Evolutionary conservation across 2,329 filamentous ascomycete species (phyloP), one percentile per base, ranked within the genome.

Genomic region (Nemania diffusa): DNA sequence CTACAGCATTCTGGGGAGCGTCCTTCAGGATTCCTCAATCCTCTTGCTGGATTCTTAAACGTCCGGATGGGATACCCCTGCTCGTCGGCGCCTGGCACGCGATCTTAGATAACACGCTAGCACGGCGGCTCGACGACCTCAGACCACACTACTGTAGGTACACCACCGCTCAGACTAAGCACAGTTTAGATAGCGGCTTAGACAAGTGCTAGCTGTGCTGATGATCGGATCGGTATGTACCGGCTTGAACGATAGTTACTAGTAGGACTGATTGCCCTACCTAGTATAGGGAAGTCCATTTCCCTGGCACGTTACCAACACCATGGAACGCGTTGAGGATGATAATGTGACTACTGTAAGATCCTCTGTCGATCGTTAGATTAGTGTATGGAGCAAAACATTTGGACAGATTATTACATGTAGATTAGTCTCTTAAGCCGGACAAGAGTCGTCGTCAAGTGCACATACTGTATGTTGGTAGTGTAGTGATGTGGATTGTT

Each of bases 291-390:
- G 26, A 11, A 7, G 26, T 53, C 27, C n/a, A 44, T n/a, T 53
- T 34, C n/a, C 17, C 50, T 15, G 50, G n/a, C 26, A 32, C 17
- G 40, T 4, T 62, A 56, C 51, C 51, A 48, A 37, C 59, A 20
- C 37, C 20, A 27, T 22, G 59, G 59, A 20, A 60, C 40, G 5
- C 32, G 51, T 34, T 29, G 40, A 26, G 20, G 60, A 55, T 29
- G 20, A 48, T 50, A 24, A 57, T 42, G 52, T 57, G 51, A 50
- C 26, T 50, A 24, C 15, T 29, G 42, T 20, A 24, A 40, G 52
- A 63, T 63, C 42, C 40, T 63, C 24, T n/a, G 60, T 40, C 60
- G 61, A 63, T 57, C 27, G 26, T 40, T 44, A 32, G 13, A 57
- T 57, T 46, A 37, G 51, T 34, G 29, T 24, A 37, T 29, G 15